Conservation (phyloP, 768 basidiomycete species). For the Panaeolus cyanescens region DNA sequence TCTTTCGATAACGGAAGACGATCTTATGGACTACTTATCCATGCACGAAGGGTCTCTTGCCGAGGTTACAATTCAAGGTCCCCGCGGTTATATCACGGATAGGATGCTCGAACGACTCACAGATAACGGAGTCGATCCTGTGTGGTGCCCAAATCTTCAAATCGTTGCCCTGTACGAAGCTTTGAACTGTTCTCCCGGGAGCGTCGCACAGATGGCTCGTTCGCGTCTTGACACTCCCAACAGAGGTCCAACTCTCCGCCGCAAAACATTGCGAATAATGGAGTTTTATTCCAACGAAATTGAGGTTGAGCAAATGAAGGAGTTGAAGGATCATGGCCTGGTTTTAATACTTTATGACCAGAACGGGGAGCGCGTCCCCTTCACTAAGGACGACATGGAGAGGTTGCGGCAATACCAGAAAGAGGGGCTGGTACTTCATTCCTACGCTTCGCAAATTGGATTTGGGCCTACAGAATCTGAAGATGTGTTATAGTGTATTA, state of each 20-base stretch:
- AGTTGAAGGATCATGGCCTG: background rate
- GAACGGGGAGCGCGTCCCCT: background rate
- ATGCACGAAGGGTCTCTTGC: background rate
- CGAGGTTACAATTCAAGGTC: background rate
- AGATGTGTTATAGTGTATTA: too few species aligned
- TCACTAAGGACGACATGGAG: background rate
- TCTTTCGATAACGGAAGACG: background rate
- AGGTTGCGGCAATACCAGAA: background rate
- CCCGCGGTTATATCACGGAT: background rate
- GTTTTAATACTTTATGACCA: background rate
- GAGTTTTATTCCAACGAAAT: background rate
- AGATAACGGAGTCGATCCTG: background rate
- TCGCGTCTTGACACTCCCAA: background rate
- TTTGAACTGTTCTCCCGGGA: background rate
- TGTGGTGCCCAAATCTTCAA: slow-evolving; percentile 11
- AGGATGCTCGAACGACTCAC: background rate
- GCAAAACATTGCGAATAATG: background rate
- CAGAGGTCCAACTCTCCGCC: background rate
- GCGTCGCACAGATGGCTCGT: slow-evolving; percentile 1
- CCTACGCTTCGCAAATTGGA: background rate
- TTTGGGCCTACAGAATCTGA: background rate
- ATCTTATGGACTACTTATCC: background rate
- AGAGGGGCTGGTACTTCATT: background rate
- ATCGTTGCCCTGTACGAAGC: slow-evolving; percentile 9
- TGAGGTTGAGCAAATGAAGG: background rate